Evolutionary conservation across 352 stramenopile species (phyloP), one percentile per base, ranked within the genome.

Genomic region (Phytophthora boehmeriae): DNA sequence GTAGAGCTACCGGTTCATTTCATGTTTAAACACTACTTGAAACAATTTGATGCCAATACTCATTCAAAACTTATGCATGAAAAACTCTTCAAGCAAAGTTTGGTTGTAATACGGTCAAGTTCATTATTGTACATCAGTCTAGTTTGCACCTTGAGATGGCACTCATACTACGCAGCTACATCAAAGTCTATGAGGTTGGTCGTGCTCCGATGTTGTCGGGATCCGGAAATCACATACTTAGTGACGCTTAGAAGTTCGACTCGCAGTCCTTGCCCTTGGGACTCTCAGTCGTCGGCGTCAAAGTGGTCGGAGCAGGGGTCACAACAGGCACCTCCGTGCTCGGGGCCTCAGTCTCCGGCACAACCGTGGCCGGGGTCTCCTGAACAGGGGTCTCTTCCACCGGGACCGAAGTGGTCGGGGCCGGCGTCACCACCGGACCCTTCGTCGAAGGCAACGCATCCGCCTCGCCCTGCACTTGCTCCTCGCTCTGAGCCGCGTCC

Each of bases 41-140:
- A n/a, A n/a, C n/a, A n/a, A n/a, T n/a, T n/a, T n/a, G n/a, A n/a
- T n/a, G n/a, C n/a, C n/a, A n/a, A n/a, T n/a, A n/a, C n/a, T n/a
- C n/a, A n/a, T n/a, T n/a, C n/a, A n/a, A n/a, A n/a, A n/a, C n/a
- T n/a, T n/a, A n/a, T n/a, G n/a, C n/a, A n/a, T n/a, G n/a, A n/a
- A n/a, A n/a, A n/a, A n/a, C n/a, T n/a, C n/a, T n/a, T n/a, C n/a
- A 30, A 30, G 3, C 25, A 30, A 3, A 30, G 25, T 6, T 30
- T 6, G 6, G 3, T 30, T 30, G 25, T 30, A 23, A 17, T 47
- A 23, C 20, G 35, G 16, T 66, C 51, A 66, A 66, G 43, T 67
- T 66, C 59, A 61, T 67, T 62, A 67, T 67, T 67, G 51, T 67
- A 62, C 47, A 56, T 38, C 14, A 35, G 50, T 67, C 20, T 67